Percentiles rank a stretch among this genome's conserved stretches.
These are phyloP conservation scores for Neocallimastix lanati DNA, from an alignment of 192 early-diverging fungal genomes.

Conservation along the genomic window DNA sequence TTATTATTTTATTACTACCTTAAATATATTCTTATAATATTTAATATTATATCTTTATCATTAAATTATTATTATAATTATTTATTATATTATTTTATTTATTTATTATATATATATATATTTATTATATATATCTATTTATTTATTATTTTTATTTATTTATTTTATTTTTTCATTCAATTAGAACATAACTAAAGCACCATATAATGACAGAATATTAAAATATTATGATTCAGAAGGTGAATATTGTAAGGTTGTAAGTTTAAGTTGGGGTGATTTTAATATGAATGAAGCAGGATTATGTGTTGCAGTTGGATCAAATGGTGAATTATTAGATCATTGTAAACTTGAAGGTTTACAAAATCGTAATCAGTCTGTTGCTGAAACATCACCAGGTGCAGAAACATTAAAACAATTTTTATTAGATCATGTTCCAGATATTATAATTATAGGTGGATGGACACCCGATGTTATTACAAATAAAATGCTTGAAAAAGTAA, in stretches of 20 bases:
- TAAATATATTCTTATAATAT: too few species aligned
- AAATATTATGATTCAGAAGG: constrained; percentile 13
- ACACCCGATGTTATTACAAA: constrained; percentile 43
- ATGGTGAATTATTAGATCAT: constrained; percentile 47
- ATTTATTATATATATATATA: too few species aligned
- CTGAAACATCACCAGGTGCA: constrained; percentile 6
- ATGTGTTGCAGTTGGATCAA: constrained; percentile 54
- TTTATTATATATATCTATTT: too few species aligned
- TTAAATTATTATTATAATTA: too few species aligned
- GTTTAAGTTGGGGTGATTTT: constrained; percentile 56
- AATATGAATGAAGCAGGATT: constrained; percentile 28
- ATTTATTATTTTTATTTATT: too few species aligned
- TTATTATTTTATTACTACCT: too few species aligned
- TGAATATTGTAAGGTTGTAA: constrained; percentile 22
- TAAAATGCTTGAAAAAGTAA: background rate
- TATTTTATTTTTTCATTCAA: too few species aligned
- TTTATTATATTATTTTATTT: too few species aligned
- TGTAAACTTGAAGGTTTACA: constrained; percentile 37
- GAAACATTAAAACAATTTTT: constrained; percentile 41
- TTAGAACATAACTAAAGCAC: constrained; percentile 49
- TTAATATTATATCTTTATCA: too few species aligned
- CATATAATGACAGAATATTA: constrained; percentile 17
- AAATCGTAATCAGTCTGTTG: constrained; percentile 9
- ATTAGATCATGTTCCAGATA: constrained; percentile 42
- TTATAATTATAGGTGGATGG: constrained; percentile 67